Evolutionary conservation across 2,329 filamentous ascomycete species (phyloP), one percentile per base, ranked within the genome.

Genomic region (Grosmannia serpens): DNA sequence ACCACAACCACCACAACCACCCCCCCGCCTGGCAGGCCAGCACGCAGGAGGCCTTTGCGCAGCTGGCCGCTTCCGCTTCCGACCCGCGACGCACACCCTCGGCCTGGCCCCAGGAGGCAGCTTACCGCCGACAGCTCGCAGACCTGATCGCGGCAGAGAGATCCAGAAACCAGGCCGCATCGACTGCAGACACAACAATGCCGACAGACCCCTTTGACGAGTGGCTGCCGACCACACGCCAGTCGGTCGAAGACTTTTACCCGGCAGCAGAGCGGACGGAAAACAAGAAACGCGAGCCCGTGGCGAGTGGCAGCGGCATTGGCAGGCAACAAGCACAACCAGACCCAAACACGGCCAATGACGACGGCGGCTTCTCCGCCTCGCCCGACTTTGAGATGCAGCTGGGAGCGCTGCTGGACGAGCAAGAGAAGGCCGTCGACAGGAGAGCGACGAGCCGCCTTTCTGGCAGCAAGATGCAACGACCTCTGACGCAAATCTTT

Each of bases 21-120:
- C 7, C 33, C 7, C 7, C 33, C 7, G 13, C 33, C 7, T 35
- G 7, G 38, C 38, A 20, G 35, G 82, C 78, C 44, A 89, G 83
- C 65, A 92, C 82, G 61, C 88, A 90, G 0, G 96, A 96, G 63
- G 84, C 88, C 2, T 77, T 84, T 0, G 91, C 96, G 64, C 90
- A 84, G 5, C 73, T 97, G 59, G 81, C 95, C 4, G 89, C 90
- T 2, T 95, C 97, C 85, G 95, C 91, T 46, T 90, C 90, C 7
- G 88, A 94, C 70, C 77, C 84, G 35, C 81, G 91, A 57, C 80
- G 88, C 60, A 82, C 83, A 2, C 80, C 85, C 46, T 77, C 83
- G n/a, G 83, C 84, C 0, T 99, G 94, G 92, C 87, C 96, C 58
- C 91, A 96, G 64, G 92, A 97, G 69, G 85, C 89, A 53, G 91